Evolutionary conservation across 2,329 filamentous ascomycete species (phyloP), one percentile per base, ranked within the genome.

Genomic region (Clonostachys chloroleuca): DNA sequence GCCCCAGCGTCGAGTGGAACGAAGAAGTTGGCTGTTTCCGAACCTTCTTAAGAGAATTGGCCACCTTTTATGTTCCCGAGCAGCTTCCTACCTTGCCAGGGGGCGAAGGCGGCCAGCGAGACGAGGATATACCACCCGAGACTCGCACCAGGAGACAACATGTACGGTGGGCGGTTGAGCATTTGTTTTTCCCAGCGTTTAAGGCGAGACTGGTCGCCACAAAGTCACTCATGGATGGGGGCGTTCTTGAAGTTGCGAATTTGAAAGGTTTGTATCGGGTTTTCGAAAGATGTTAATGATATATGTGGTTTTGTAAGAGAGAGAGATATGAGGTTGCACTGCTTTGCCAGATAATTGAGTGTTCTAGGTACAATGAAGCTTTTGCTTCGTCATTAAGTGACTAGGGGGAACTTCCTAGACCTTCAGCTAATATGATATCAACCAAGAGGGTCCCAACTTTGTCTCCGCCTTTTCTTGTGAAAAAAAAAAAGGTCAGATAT

Each of bases 201-300:
- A 89, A 90, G 63, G 75, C 86, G 6, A 77, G 91, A 48, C 68
- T 99, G 42, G 82, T 97, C 47, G 92, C 89, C 17, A 96, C 94
- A 9, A 86, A 80, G 53, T 75, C 78, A 6, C 68, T 97, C 57
- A 80, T 95, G 68, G 81, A 84, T 44, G 87, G 83, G 1, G 79
- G 74, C 9, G 82, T 96, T 12, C 70, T 95, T 42, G 92, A 99
- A 66, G 83, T 96, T 43, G 92, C 94, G 3, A 90, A 95, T 68
- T 66, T 97, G 49, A 97, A 96, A 66, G 91, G 92, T 0, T 63
- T 99, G 49, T 99, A 99, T 66, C 76, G 89, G 42, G 92, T 97
- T 4, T 99, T 99, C 74, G 94, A 99, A 69, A 75, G 94, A 47
- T 97, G 94, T 65, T 97, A 65, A 80, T 10, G 9, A 10, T 30